phyloP scores from a whole-genome alignment of 257 asterid genomes.

The Nicotiana tabacum region DNA sequence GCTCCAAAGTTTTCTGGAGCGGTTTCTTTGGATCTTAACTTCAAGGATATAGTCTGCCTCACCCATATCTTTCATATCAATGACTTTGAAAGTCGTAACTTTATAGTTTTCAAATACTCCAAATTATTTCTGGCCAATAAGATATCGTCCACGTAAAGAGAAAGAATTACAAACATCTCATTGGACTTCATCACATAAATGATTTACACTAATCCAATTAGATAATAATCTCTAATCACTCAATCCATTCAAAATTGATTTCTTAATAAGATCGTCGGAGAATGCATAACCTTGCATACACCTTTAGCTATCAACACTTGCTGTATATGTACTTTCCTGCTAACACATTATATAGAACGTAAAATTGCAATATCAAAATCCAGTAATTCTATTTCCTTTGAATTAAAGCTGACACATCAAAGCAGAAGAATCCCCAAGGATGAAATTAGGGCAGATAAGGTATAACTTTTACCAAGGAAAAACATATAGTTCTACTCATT shows the following conservation, averaged over 20 bases:
- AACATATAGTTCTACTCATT: neutral
- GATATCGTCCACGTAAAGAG: too few species aligned
- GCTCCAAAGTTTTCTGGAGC: too few species aligned
- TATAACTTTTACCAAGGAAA: neutral
- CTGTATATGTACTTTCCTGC: neutral
- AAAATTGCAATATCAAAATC: neutral
- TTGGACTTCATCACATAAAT: too few species aligned
- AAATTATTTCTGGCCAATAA: too few species aligned
- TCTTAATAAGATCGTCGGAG: neutral
- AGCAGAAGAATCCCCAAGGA: neutral
- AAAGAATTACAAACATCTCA: too few species aligned
- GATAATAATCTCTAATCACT: neutral
- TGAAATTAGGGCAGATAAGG: neutral
- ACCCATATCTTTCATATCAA: too few species aligned
- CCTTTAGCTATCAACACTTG: neutral
- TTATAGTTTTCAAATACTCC: too few species aligned
- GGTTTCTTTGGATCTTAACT: too few species aligned
- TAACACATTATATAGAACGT: neutral
- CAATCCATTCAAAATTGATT: neutral
- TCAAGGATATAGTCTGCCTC: too few species aligned
- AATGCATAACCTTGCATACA: neutral
- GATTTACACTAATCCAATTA: neutral
- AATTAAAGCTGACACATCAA: neutral
- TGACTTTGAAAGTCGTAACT: too few species aligned
- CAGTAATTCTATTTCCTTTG: neutral